Evolutionary conservation across 176 grass and related monocot genomes (phyloP), one percentile per base, ranked within the genome.

Genomic region (Calamus simplicifolius): DNA sequence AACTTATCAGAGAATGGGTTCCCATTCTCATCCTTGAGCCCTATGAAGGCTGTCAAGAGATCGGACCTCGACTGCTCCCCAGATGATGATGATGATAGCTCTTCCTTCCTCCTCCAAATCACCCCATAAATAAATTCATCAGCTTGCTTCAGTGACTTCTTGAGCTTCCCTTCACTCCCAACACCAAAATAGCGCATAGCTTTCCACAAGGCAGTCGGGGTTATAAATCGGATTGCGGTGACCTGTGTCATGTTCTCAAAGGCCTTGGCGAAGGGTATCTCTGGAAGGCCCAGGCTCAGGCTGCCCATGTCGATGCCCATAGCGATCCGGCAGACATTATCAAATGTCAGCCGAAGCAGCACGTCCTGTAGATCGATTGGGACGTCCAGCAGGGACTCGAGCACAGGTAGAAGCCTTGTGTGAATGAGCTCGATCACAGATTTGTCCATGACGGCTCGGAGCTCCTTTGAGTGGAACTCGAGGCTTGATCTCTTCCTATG

Each of bases 1-100:
- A 55, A 55, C 52, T 55, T 23, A 2, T 55, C 52, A 21, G 52
- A 23, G 52, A 55, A 55, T 21, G 52, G 15, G 6, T 6, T 21
- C 17, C 52, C 52, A 21, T n/a, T 19, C 52, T 55, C 52, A 21
- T 55, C 52, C 52, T 55, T 23, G 52, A 55, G 52, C 52, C 52
- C 16, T 5, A 55, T 23, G 4, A 55, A 55, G 18, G 23, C 52
- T 3, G 52, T 8, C 52, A 55, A 21, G 18, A 55, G 52, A 21
- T 55, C 52, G 4, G 52, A 55, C 52, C 52, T 23, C 0, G n/a
- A 7, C 18, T 8, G 7, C 6, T 55, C 17, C 2, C 16, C 52
- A 0, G 35, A 13, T 43, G 3, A 43, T 3, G 35, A 43, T 3
- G 35, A 43, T 43, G 35, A 43, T 13, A 43, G 35, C 52, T 55